Base-by-base conservation (phyloP, 106 monocot genomes). In the Acorus calamus region DNA sequence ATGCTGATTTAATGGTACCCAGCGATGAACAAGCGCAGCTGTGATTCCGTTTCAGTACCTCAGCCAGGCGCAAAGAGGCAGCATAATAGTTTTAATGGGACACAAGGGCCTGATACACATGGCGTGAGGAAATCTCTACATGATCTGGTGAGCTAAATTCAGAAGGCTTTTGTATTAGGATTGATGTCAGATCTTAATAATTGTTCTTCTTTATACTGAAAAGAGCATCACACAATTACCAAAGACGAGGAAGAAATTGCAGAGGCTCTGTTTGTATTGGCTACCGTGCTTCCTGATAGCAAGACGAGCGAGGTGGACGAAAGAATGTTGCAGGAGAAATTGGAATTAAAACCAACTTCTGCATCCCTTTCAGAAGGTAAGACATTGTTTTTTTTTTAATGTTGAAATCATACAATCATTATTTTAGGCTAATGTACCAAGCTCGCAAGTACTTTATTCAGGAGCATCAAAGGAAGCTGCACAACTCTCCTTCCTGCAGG, bases 171-270 rank as follows among this genome's bases (percentile, higher is more conserved):
- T 28, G 28, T 28, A 28, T 28, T 28, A 28, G 28, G 28, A 28
- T 28, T 28, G 28, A 28, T 28, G 28, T 28, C n/a, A n/a, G n/a
- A n/a, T n/a, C n/a, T n/a, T 59, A 53, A 3, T 8, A 28, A 49
- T 47, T 68, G 3, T 14, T 58, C 4, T 0, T 3, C 42, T 50
- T 62, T 68, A 52, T 14, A 49, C 52, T 42, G 10, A 62, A n/a
- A n/a, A 78, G 81, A 13, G 8, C 47, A 7, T 65, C 57, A 59
- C 14, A 5, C 57, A 51, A 14, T 76, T 13, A 76, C 78, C 7
- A 70, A 75, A 44, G 85, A 81, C 44, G 81, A 86, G 62, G 72
- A 75, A 66, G 81, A 81, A 60, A 81, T 81, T 62, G 69, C 71
- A 6, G 75, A 78, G 64, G 63, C 63, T 49, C 62, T 86, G 55